Evolutionary conservation across 305 asterid genomes (phyloP).

Genomic region (Fraxinus greggii): DNA sequence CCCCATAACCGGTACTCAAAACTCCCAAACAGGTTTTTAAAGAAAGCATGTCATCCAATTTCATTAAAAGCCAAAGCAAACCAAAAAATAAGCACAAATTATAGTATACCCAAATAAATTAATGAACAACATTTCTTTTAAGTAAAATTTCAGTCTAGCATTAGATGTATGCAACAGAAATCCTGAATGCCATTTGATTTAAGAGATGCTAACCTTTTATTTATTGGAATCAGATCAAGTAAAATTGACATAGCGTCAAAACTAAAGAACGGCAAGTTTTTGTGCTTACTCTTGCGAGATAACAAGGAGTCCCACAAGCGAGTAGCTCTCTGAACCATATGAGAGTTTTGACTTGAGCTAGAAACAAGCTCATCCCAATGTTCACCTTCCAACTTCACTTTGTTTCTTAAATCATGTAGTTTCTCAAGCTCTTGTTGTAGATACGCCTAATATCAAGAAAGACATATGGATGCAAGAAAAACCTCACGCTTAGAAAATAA

Average conservation of each 20-base stretch:
- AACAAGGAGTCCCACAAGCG: constrained; percentile 96
- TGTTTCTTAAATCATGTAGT: constrained; percentile 89
- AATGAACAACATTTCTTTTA: not conserved
- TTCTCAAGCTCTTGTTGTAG: constrained; percentile 99
- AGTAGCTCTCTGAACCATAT: constrained; percentile 98
- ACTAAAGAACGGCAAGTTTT: constrained; percentile 16
- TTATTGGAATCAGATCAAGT: constrained; percentile 12
- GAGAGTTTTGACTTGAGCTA: constrained; percentile 97
- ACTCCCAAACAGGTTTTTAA: not conserved
- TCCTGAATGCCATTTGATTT: not conserved
- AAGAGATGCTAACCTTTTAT: constrained; percentile 15
- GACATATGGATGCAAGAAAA: constrained; percentile 20
- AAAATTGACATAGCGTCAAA: not conserved
- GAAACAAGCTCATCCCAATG: constrained; percentile 99
- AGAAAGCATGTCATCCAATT: constrained; percentile 18
- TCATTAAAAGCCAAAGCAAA: constrained; percentile 22
- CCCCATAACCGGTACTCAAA: not conserved
- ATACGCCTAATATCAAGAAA: constrained; percentile 65
- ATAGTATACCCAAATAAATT: not conserved
- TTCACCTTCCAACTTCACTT: constrained; percentile 97
- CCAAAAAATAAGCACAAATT: not conserved
- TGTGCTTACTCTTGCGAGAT: constrained; percentile 85
- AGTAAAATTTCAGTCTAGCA: not conserved
- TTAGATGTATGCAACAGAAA: constrained; percentile 7
- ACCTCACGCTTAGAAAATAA: constrained; percentile 15